A percentile compares a stretch with the other conserved stretches of the same genome.
Evolutionary conservation across 495 filamentous ascomycete species (phyloP).

Genomic region (Bacidia gigantensis): DNA sequence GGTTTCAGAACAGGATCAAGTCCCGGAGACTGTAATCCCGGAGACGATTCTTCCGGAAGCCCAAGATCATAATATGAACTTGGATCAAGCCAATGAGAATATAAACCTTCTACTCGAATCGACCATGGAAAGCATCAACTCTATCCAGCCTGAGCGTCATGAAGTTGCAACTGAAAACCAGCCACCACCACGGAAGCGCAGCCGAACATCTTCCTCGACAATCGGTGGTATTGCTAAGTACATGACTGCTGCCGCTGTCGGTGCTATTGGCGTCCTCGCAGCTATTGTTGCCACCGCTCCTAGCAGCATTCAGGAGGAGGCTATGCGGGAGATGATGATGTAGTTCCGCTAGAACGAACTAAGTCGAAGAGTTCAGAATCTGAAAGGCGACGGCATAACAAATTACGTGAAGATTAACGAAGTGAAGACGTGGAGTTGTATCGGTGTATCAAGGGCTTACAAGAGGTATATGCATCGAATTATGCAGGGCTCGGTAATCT

Average conservation of each 20-base stretch:
- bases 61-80: background rate
- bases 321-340: constrained; percentile 13
- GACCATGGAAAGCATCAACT: background rate
- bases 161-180: constrained; percentile 12
- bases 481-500: too few relatives aligned
- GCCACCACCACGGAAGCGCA: background rate
- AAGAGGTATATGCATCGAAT: too few relatives aligned
- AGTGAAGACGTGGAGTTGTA: too few relatives aligned
- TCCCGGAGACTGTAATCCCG: background rate
- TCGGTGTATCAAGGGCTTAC: too few relatives aligned
- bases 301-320: constrained; percentile 15
- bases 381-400: background rate
- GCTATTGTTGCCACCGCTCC: constrained; percentile 16
- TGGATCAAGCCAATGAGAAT: too few relatives aligned
- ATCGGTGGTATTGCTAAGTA: constrained; percentile 12
- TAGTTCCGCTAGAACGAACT: background rate
- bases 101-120: background rate
- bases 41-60: constrained; percentile 8
- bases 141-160: background rate
- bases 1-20: too few relatives aligned
- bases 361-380: background rate
- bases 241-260: constrained; percentile 14
- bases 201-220: constrained; percentile 2
- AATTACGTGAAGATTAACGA: background rate
- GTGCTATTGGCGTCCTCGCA: constrained; percentile 15